These are phyloP conservation scores for Aspergillus oerlinghausenensis DNA, from an alignment of 2,329 filamentous ascomycete genomes.

Conservation along the genomic window DNA sequence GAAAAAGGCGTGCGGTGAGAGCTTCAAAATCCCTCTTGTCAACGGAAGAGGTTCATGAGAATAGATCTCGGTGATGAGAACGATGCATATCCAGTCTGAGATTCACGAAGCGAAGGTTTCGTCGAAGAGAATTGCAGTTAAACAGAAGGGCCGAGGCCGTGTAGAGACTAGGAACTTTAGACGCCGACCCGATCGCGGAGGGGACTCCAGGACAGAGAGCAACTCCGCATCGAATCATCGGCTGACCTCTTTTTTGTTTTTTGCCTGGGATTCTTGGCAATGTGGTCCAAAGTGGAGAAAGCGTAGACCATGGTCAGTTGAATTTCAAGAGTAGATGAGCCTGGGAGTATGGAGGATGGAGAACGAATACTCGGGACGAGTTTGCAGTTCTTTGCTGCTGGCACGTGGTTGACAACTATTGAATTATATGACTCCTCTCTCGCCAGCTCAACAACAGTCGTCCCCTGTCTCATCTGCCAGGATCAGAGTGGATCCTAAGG, in stretches of 20 bases:
- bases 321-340: too few species aligned
- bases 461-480: too few species aligned
- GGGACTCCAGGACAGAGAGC: background rate
- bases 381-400: too few species aligned
- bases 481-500: too few species aligned
- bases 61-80: background rate
- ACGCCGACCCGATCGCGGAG: conserved; percentile 1
- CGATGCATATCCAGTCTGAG: background rate
- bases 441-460: too few species aligned
- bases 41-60: background rate
- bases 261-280: background rate
- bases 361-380: too few species aligned
- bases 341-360: too few species aligned
- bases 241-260: background rate
- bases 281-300: background rate
- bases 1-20: background rate
- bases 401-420: too few species aligned
- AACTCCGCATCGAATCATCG: conserved; percentile 4
- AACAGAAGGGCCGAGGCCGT: background rate
- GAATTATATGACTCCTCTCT: too few species aligned
- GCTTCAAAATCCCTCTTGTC: background rate
- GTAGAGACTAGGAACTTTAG: background rate
- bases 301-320: too few species aligned
- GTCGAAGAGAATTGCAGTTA: background rate
- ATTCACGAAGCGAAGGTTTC: background rate